A percentile compares a stretch with the other conserved stretches of the same genome.
Conservation (phyloP, 2,329 filamentous ascomycete genomes). For the Xylaria arbuscula region DNA sequence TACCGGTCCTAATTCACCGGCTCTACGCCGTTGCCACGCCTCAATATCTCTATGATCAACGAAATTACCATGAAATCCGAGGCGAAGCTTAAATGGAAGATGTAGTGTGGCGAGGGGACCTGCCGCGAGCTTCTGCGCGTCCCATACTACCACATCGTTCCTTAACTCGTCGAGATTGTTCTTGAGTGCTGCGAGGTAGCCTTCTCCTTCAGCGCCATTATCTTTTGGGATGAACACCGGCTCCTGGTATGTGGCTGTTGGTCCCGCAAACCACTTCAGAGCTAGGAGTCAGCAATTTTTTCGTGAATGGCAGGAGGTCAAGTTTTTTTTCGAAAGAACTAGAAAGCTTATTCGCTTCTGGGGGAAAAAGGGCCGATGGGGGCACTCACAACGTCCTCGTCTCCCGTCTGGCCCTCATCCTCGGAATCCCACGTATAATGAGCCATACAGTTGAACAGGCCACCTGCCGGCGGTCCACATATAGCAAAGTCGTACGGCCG, state of each 20-base stretch:
- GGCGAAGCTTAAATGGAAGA: slow-evolving; percentile 55
- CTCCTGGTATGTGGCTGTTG: slow-evolving; percentile 62
- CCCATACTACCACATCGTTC: slow-evolving; percentile 59
- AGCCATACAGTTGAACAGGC: slow-evolving; percentile 60
- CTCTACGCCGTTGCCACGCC: slow-evolving; percentile 54
- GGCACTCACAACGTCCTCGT: slow-evolving; percentile 50
- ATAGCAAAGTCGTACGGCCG: slow-evolving; percentile 57
- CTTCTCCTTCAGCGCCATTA: slow-evolving; percentile 58
- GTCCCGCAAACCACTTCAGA: slow-evolving; percentile 55
- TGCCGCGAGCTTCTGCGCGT: slow-evolving; percentile 53
- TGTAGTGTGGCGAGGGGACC: slow-evolving; percentile 56
- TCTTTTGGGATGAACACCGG: slow-evolving; percentile 63
- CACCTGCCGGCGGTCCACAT: slow-evolving; percentile 57
- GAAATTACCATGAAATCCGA: slow-evolving; percentile 58
- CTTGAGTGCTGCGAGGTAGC: slow-evolving; percentile 60
- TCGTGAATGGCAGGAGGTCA: not conserved
- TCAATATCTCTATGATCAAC: slow-evolving; percentile 57
- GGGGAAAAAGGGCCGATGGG: not conserved
- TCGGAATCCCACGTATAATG: slow-evolving; percentile 55
- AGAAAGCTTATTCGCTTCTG: not conserved
- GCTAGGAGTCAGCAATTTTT: slow-evolving; percentile 1
- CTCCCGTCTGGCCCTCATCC: slow-evolving; percentile 44
- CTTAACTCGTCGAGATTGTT: slow-evolving; percentile 59
- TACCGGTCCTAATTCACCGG: slow-evolving; percentile 55
- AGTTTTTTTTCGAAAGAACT: no score